Base-by-base conservation (phyloP, 2,329 filamentous ascomycete genomes). In the Hymenoscyphus albidus region DNA sequence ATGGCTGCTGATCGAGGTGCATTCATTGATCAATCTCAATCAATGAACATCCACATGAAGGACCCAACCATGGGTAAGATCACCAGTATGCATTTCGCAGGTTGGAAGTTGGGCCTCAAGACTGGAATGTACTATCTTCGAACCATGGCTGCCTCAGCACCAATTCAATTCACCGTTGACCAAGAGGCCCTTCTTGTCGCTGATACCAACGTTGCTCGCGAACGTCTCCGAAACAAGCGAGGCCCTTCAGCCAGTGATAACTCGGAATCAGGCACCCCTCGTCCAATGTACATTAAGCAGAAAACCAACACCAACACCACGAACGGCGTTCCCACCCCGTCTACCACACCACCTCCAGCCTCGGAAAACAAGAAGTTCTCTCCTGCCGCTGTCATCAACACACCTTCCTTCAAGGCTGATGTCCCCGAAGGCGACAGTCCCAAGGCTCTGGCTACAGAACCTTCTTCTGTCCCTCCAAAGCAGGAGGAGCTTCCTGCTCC, bases 111-210 rank as follows among this genome's bases (percentile, higher is more conserved):
- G 70, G 95, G 95, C 75, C 87, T 99, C 72, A 99, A 99, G 90
- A 99, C 95, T 42, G 95, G 95, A 82, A 98, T 99, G 95, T 99
- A 99, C 88, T 99, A 99, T 81, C 88, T 99, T 73, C 92, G 95
- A 74, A 99, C 95, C 58, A 95, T 96, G 88, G 95, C 95, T 69
- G 95, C 95, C 42, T 93, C 93, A 18, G 93, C 93, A 58, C 95
- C 95, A 62, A 99, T 99, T 71, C 95, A 99, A 80, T 99, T 99
- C 83, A 99, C 95, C 4, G 95, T 99, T 75, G 95, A 99, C 77
- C 94, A 99, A 80, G 92, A 97, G 79, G 91, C 92, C 64, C 88
- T 99, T 72, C 92, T 93, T 81, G 87, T 97, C 58, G 86, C 86
- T 48, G 95, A 99, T 76, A 91, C 87, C 70, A 91, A 89, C 72